Base-by-base conservation (phyloP, 2,329 filamentous ascomycete genomes). In the Venturiaceae sp. region DNA sequence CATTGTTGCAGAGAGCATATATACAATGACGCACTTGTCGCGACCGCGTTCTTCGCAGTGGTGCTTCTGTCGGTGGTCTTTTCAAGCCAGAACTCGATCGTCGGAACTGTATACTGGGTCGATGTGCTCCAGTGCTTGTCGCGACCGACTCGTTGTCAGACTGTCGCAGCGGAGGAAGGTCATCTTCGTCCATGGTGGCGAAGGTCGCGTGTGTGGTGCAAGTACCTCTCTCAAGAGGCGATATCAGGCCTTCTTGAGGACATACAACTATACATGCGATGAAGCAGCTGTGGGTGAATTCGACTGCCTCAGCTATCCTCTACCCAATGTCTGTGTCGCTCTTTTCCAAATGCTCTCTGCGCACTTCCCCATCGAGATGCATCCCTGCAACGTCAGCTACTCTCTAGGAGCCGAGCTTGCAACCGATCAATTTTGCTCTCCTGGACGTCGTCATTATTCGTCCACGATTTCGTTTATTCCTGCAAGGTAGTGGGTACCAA, bases 41-140 rank as follows among this genome's bases (percentile, higher is more conserved):
- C 53, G 53, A 56, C 5, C 53, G 53, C 53, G n/a, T 21, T 32
- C 53, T 9, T 32, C 36, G 53, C 33, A 56, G 26, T 34, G 37
- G n/a, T 13, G 53, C 33, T 32, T 56, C 53, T 34, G 53, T 44
- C 44, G 28, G 44, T 28, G 44, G 30, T 26, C 30, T 50, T 9
- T 30, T 50, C 26, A 50, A 32, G 3, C 11, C 23, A 19, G 53
- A 44, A 28, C 7, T 28, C 21, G 53, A 26, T 9, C 36, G 34
- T 21, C 26, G 36, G 21, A 56, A 30, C 26, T 50, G 44, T 11
- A 30, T 23, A n/a, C 26, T 16, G 19, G 44, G 44, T n/a, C 26
- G 44, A 50, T 23, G 13, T 11, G 6, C 8, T 26, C 44, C 44
- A 8, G 44, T 30, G 19, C 44, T 50, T 16, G 44, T 50, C 13